Conservation (phyloP, 345 rosid genomes). For the Cardamine resedifolia region DNA sequence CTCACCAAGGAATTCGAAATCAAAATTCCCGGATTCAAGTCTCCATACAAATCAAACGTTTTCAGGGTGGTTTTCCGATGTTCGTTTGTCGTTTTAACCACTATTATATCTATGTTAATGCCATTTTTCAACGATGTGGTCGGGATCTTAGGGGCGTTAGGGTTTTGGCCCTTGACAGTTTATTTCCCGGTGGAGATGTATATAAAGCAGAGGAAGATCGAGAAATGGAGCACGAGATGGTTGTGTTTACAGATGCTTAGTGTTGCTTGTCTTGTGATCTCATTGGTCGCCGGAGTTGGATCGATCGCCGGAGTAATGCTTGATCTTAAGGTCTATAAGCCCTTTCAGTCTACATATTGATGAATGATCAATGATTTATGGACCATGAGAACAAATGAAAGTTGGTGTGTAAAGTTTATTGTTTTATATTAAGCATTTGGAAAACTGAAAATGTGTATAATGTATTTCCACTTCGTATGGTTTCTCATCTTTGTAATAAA, state of each 20-base stretch:
- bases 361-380: background rate
- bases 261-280: slow-evolving; percentile 54
- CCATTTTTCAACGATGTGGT: slow-evolving; percentile 76
- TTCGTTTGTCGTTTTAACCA: slow-evolving; percentile 53
- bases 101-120: slow-evolving; percentile 66
- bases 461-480: slow-evolving; percentile 19
- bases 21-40: slow-evolving; percentile 42
- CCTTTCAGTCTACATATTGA: slow-evolving; percentile 42
- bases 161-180: slow-evolving; percentile 78
- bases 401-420: slow-evolving; percentile 16
- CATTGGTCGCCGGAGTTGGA: slow-evolving; percentile 60
- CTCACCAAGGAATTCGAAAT: slow-evolving; percentile 50
- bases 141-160: slow-evolving; percentile 72
- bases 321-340: slow-evolving; percentile 44
- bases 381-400: slow-evolving; percentile 14
- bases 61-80: slow-evolving; percentile 65
- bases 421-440: slow-evolving; percentile 17
- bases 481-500: slow-evolving; percentile 31
- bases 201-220: slow-evolving; percentile 53
- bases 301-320: slow-evolving; percentile 64
- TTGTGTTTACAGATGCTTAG: slow-evolving; percentile 56
- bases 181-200: slow-evolving; percentile 86
- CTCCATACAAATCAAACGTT: slow-evolving; percentile 48
- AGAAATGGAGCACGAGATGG: slow-evolving; percentile 71
- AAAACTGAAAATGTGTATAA: slow-evolving; percentile 28